phyloP scores from a whole-genome alignment of 176 grass and related monocot genomes.

The Triticum urartu region DNA sequence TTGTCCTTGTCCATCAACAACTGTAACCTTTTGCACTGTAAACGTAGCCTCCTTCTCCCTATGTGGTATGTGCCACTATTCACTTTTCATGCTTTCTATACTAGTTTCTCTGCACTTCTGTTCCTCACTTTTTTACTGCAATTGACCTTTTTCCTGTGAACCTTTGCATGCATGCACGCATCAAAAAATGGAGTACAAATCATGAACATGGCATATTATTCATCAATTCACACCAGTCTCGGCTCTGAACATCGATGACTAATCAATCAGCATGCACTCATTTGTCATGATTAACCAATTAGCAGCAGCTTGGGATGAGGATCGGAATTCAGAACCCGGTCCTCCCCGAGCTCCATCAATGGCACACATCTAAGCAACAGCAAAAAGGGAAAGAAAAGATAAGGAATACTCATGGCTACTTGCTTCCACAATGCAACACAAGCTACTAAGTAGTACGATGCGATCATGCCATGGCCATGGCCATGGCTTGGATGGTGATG shows the following conservation, averaged over 20 bases:
- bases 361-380: not conserved
- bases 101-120: not conserved
- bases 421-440: slow-evolving; percentile 33
- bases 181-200: not conserved
- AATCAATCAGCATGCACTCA: slow-evolving; percentile 44
- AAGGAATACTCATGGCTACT: slow-evolving; percentile 5
- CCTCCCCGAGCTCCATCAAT: slow-evolving; percentile 15
- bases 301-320: slow-evolving; percentile 25
- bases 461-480: slow-evolving; percentile 5
- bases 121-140: slow-evolving; percentile 34
- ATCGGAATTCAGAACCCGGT: slow-evolving; percentile 7
- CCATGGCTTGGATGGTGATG: not conserved
- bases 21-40: slow-evolving; percentile 25
- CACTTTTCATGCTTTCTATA: slow-evolving; percentile 37
- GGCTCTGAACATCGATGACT: slow-evolving; percentile 22
- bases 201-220: slow-evolving; percentile 5
- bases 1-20: slow-evolving; percentile 9
- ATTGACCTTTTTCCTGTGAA: not conserved
- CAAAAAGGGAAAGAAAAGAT: not conserved
- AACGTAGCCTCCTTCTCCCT: slow-evolving; percentile 1
- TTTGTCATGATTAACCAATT: slow-evolving; percentile 39
- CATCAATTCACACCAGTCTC: slow-evolving; percentile 2
- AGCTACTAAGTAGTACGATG: not conserved
- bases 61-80: not conserved
- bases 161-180: slow-evolving; percentile 5